These are phyloP conservation scores for Rhodomyrtus psidioides DNA, from an alignment of 441 rosid genomes.

Conservation along the genomic window DNA sequence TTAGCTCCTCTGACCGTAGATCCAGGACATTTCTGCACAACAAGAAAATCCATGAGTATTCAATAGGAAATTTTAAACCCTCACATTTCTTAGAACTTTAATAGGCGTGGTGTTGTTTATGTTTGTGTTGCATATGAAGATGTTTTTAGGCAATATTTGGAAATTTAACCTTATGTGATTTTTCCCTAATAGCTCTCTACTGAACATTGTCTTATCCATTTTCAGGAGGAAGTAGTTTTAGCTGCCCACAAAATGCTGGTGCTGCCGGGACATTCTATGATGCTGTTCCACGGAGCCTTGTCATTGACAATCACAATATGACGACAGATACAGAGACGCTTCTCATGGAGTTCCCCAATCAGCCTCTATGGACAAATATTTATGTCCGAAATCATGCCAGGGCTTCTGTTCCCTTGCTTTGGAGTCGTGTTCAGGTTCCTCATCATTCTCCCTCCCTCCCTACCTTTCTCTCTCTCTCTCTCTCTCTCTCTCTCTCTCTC, in stretches of 20 bases:
- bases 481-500: not conserved
- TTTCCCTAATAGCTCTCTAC: not conserved
- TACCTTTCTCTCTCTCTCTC: not conserved
- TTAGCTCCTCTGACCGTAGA: not conserved
- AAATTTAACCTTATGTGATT: not conserved
- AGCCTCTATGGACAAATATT: constrained; percentile 95
- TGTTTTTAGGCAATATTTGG: not conserved
- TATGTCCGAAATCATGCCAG: constrained; percentile 81
- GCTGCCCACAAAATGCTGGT: constrained; percentile 90
- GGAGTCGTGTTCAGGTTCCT: constrained; percentile 99
- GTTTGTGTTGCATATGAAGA: not conserved
- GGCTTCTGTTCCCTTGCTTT: constrained; percentile 93
- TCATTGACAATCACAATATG: constrained; percentile 76
- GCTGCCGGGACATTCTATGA: constrained; percentile 97
- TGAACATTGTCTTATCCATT: not conserved
- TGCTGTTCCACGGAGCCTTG: constrained; percentile 94
- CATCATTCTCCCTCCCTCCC: not conserved
- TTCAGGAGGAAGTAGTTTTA: constrained; percentile 80
- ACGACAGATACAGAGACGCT: constrained; percentile 92
- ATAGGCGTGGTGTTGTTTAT: not conserved
- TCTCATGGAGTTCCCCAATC: constrained; percentile 90
- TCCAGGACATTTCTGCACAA: not conserved
- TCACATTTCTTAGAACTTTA: not conserved
- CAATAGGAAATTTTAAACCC: not conserved
- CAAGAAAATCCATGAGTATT: not conserved